Evolutionary conservation across 2,329 filamentous ascomycete genomes (phyloP).

Genomic region (Rhynchosporium agropyri): DNA sequence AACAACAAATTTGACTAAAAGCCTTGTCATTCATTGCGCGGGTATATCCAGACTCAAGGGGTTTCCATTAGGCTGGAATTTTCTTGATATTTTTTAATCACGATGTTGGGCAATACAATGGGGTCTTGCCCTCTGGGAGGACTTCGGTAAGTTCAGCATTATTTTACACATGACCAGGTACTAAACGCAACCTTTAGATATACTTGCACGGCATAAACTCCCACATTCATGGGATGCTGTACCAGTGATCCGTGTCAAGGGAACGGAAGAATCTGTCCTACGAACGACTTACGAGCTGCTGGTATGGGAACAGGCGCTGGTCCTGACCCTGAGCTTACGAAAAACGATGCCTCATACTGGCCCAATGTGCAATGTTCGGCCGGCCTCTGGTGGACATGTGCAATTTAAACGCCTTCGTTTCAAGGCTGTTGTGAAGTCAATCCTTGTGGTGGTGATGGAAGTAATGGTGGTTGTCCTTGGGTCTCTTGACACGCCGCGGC

Average conservation of each 20-base stretch:
- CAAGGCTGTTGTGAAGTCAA: slow-evolving; percentile 27
- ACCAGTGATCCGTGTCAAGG: slow-evolving; percentile 26
- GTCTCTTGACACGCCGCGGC: not conserved
- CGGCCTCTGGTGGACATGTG: slow-evolving; percentile 26
- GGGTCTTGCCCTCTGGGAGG: slow-evolving; percentile 15
- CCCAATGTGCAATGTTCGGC: slow-evolving; percentile 26
- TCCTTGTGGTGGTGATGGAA: slow-evolving; percentile 20
- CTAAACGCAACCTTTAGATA: slow-evolving; percentile 15
- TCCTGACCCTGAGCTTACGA: slow-evolving; percentile 12
- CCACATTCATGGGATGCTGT: slow-evolving; percentile 32
- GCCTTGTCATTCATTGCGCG: not conserved
- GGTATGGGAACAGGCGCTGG: slow-evolving; percentile 22
- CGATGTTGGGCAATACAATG: not conserved
- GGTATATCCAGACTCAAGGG: not conserved
- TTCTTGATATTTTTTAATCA: not conserved
- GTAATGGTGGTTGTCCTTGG: slow-evolving; percentile 4
- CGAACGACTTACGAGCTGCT: slow-evolving; percentile 24
- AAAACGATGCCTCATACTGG: slow-evolving; percentile 27
- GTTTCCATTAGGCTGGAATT: not conserved
- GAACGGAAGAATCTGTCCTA: slow-evolving; percentile 25
- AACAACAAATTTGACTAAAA: not conserved
- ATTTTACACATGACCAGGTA: not conserved
- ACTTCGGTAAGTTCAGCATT: not conserved
- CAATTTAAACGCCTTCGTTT: slow-evolving; percentile 24
- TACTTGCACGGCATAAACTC: slow-evolving; percentile 26